These are phyloP conservation scores for Cercophora newfieldiana DNA, from an alignment of 495 filamentous ascomycete genomes.

Conservation along the genomic window DNA sequence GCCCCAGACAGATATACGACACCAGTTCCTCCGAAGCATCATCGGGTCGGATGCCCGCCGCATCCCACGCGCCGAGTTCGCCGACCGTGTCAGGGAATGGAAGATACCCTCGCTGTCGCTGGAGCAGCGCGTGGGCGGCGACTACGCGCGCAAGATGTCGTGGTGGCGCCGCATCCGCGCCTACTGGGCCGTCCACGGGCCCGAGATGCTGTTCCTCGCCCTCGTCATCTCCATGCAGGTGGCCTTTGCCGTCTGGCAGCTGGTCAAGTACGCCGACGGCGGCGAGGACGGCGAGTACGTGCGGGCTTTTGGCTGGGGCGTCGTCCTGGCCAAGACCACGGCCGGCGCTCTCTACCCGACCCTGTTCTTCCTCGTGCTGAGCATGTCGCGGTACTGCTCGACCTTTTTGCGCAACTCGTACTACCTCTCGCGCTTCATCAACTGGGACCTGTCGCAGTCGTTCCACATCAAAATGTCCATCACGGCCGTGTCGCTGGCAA, in stretches of 20 bases:
- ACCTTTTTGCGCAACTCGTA: constrained; percentile 34
- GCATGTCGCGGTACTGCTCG: constrained; percentile 40
- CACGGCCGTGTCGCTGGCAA: constrained; percentile 33
- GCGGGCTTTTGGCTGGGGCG: constrained; percentile 39
- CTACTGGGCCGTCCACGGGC: constrained; percentile 37
- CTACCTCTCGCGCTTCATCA: constrained; percentile 38
- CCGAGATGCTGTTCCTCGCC: constrained; percentile 33
- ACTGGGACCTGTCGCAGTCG: constrained; percentile 41
- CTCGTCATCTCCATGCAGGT: constrained; percentile 36
- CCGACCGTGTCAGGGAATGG: constrained; percentile 33
- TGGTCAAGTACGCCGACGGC: constrained; percentile 35
- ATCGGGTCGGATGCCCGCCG: constrained; percentile 30
- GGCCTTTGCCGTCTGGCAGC: constrained; percentile 41
- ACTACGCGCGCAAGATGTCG: constrained; percentile 26
- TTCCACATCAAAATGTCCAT: constrained; percentile 42
- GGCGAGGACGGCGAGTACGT: constrained; percentile 14
- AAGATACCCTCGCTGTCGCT: constrained; percentile 32
- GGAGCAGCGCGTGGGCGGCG: constrained; percentile 26
- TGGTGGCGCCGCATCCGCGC: constrained; percentile 28
- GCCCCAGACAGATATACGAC: constrained; percentile 18
- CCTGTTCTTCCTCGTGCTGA: constrained; percentile 42
- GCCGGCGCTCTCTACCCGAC: constrained; percentile 43
- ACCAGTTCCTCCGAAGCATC: constrained; percentile 38
- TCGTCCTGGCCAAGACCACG: constrained; percentile 38
- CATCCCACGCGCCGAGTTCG: constrained; percentile 36